Base-by-base conservation (phyloP, 768 basidiomycete genomes). In the Mycena olivaceomarginata region DNA sequence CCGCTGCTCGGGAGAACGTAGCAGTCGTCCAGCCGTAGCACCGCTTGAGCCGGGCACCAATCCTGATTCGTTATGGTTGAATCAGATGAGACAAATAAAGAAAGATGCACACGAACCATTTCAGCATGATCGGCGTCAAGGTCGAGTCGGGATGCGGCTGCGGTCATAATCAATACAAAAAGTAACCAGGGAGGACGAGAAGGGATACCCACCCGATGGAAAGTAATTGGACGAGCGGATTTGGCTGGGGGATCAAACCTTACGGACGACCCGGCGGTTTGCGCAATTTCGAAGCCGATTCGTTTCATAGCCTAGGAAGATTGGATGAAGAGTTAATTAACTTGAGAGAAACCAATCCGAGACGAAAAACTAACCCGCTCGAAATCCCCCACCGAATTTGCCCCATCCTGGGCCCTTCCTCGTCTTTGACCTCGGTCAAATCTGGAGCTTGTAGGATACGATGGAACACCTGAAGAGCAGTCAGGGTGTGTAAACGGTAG, bases 311-410 rank as follows among this genome's bases (percentile, higher is more conserved):
- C 72, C 73, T 77, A 7, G 13, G 67, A 7, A 22, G 39, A 45
- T n/a, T 39, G n/a, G 8, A 41, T 11, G 45, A 41, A 51, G 12
- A 31, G n/a, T 31, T 40, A 5, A 45, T 65, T 6, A 43, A 2
- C 15, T 20, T 5, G 15, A 39, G 12, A 22, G 40, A 31, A 31
- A 31, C 31, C 31, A 31, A 31, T 31, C 31, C 41, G 9, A 8
- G 51, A 31, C 11, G n/a, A 31, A 43, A 41, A 62, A 76, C 70
- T 4, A 43, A 77, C 76, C 53, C 71, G 53, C 43, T 80, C 79
- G 25, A 80, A 80, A 40, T 80, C 79, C 20, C 79, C 76, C 79
- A 80, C n/a, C 76, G 79, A 9, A 80, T 48, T 63, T 80, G 76
- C 5, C 79, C 76, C 64, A 70, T 71, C 22, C 56, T 73, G 22